Evolutionary conservation across 192 early-diverging fungal genomes (phyloP).

Genomic region (Backusella liffmaniae): DNA sequence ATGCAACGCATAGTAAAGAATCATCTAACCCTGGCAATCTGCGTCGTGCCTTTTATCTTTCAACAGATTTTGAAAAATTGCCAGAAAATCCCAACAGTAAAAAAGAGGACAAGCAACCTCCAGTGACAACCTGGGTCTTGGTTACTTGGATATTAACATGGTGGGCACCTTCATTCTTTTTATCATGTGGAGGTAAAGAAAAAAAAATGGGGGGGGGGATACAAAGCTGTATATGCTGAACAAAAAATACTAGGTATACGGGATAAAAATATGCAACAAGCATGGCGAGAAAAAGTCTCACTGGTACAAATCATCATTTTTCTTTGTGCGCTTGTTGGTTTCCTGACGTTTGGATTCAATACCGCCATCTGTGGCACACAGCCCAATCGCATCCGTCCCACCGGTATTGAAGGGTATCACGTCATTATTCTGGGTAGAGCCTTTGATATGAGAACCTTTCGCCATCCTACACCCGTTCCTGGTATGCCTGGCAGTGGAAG

Average conservation of each 20-base stretch:
- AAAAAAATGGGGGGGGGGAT: not conserved
- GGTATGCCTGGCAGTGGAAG: constrained; percentile 47
- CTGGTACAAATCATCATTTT: constrained; percentile 78
- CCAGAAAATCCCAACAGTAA: not conserved
- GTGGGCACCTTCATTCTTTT: constrained; percentile 24
- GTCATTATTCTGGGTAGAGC: constrained; percentile 62
- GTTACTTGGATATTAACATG: constrained; percentile 25
- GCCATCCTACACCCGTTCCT: constrained; percentile 41
- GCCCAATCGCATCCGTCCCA: constrained; percentile 44
- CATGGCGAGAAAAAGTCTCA: constrained; percentile 89
- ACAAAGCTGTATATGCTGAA: too few relatives aligned
- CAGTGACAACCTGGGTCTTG: constrained; percentile 9
- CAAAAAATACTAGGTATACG: constrained; percentile 23
- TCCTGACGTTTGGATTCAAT: constrained; percentile 84
- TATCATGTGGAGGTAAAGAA: constrained; percentile 19
- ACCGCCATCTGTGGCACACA: constrained; percentile 59
- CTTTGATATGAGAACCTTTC: constrained; percentile 59
- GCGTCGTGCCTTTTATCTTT: constrained; percentile 1
- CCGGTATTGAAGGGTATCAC: constrained; percentile 52
- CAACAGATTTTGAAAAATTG: not conserved
- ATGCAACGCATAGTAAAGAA: not conserved
- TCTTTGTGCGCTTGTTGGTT: constrained; percentile 71
- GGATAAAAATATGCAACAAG: constrained; percentile 59
- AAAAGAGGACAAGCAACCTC: not conserved
- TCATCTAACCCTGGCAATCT: not conserved